phyloP scores from a whole-genome alignment of 179 eudicot species.

The Carnegiea gigantea region DNA sequence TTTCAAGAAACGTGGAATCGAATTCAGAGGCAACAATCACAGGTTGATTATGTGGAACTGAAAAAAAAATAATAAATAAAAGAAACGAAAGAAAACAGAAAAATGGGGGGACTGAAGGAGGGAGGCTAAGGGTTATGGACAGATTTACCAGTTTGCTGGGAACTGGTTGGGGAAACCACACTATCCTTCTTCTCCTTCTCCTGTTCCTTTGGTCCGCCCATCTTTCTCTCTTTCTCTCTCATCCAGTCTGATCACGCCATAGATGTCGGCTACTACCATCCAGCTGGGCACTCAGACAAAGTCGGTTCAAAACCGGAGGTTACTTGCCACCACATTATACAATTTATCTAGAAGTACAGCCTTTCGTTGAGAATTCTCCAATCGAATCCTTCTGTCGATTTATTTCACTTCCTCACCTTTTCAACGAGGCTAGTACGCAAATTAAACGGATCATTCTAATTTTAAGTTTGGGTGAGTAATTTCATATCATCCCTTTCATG shows the following conservation, averaged over 20 bases:
- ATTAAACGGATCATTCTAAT: no score
- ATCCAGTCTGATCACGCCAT: neutral
- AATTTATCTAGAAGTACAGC: no score
- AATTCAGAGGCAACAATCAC: no score
- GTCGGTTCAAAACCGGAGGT: neutral
- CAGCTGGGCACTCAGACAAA: neutral
- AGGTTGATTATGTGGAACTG: neutral
- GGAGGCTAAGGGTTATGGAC: neutral
- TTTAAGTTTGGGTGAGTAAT: no score
- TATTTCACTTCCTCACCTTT: no score
- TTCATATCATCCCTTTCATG: no score
- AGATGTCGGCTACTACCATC: neutral
- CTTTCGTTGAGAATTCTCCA: no score
- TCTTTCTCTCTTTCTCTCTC: neutral
- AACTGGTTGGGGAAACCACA: slow-evolving; percentile 31
- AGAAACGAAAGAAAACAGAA: neutral
- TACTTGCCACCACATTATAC: no score
- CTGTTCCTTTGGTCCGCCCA: neutral
- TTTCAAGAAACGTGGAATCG: no score
- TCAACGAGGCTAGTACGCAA: no score
- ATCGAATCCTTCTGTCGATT: no score
- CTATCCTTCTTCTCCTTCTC: slow-evolving; percentile 5
- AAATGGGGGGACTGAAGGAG: neutral
- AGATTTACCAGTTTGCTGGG: slow-evolving; percentile 37
- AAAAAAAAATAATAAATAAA: no score